These are phyloP conservation scores for Ustilago nuda DNA, from an alignment of 1,284 basidiomycete genomes.

Conservation along the genomic window DNA sequence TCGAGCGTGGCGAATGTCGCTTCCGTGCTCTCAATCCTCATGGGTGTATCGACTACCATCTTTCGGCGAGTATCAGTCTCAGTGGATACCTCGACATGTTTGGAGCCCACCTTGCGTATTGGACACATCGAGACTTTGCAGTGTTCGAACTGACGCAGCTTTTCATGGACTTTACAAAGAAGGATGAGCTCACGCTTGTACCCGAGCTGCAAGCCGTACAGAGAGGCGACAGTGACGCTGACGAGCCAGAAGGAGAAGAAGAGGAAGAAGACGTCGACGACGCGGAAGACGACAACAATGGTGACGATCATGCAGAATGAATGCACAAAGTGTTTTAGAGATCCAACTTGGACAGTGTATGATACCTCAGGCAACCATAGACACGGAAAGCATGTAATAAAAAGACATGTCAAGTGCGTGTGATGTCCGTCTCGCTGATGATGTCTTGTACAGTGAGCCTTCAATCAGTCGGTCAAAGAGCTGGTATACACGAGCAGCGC, in stretches of 20 bases:
- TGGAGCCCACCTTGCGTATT: conserved; percentile 62
- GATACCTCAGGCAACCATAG: not conserved
- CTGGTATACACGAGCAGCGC: too few relatives aligned
- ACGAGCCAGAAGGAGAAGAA: conserved; percentile 68
- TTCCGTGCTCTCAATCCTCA: conserved; percentile 66
- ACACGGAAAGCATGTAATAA: not conserved
- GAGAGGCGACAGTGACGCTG: conserved; percentile 27
- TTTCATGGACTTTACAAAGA: conserved; percentile 45
- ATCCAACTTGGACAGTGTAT: not conserved
- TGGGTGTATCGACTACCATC: conserved; percentile 63
- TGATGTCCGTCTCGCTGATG: too few relatives aligned
- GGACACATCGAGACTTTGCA: conserved; percentile 60
- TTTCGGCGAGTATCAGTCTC: conserved; percentile 38
- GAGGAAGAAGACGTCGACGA: conserved; percentile 11
- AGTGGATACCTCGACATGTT: conserved; percentile 62
- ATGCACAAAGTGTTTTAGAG: not conserved
- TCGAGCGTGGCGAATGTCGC: conserved; percentile 44
- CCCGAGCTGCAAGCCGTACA: conserved; percentile 28
- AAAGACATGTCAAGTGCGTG: not conserved
- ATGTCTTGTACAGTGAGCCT: too few relatives aligned
- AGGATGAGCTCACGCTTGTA: conserved; percentile 34
- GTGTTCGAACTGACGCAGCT: conserved; percentile 63
- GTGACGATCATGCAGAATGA: conserved; percentile 2
- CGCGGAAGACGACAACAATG: conserved; percentile 10
- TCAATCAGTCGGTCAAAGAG: too few relatives aligned